These are phyloP conservation scores for Gyrodon lividus DNA, from an alignment of 768 basidiomycete genomes.

Conservation along the genomic window DNA sequence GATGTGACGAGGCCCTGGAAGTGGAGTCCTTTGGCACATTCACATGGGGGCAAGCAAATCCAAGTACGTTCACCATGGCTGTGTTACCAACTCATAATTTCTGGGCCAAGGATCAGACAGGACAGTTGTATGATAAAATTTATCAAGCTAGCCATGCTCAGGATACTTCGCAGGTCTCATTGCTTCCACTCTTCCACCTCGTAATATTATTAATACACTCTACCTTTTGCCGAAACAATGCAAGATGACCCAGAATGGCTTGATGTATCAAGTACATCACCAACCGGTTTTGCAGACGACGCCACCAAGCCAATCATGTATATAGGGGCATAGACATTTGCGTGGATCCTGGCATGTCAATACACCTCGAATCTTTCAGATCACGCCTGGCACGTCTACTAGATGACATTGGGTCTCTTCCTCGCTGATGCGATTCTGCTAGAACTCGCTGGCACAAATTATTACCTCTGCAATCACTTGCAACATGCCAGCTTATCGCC, in stretches of 20 bases:
- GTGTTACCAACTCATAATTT: background rate
- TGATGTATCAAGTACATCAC: background rate
- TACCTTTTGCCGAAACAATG: too few relatives aligned
- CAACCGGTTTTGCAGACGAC: background rate
- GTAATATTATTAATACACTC: background rate
- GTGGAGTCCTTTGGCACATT: background rate
- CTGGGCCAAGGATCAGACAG: background rate
- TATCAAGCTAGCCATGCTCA: background rate
- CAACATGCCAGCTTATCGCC: background rate
- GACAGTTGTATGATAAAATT: background rate
- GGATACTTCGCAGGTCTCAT: background rate
- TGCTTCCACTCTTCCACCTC: background rate
- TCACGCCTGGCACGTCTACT: background rate
- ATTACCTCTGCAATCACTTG: background rate
- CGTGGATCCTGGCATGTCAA: background rate
- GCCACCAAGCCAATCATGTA: background rate
- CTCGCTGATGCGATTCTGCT: background rate
- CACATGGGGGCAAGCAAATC: background rate
- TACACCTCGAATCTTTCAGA: background rate
- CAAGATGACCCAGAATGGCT: background rate
- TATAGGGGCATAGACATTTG: background rate
- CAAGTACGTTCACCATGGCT: background rate
- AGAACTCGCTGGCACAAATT: background rate
- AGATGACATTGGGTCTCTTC: background rate
- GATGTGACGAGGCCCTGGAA: background rate